Base-by-base conservation (phyloP, 129 eudicot species). In the Rutidosis leptorrhynchoides region DNA sequence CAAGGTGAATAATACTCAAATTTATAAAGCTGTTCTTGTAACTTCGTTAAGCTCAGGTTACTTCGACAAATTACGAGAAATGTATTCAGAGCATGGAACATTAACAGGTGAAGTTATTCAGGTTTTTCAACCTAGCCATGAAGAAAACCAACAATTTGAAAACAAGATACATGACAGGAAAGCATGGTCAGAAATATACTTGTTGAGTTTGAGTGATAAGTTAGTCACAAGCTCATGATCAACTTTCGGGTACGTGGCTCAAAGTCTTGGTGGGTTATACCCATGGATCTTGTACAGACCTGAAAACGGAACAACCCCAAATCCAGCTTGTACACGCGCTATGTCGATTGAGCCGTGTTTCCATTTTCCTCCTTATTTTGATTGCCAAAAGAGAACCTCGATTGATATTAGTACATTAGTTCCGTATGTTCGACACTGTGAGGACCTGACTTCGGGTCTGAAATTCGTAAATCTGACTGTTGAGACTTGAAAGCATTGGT, bases 161-260 rank as follows among this genome's bases (percentile, higher is more conserved):
- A 88, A 85, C 64, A 69, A 58, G 49, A 75, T 49, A 79, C 96
- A 88, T 67, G 68, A 88, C 61, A 71, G 75, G 57, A 88, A 88
- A 74, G 96, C 96, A 16, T 88, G 82, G 96, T 88, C 96, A 19
- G 96, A 88, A 49, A 88, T 88, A 86, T 88, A 88, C 55, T 52
- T 88, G 23, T 71, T 88, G 60, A 82, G 96, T 71, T 59, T 88
- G 42, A 75, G 74, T 0, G 92, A 88, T 78, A 85, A 82, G 59
- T 42, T 87, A 72, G 83, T 87, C 40, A 84, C 95, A 23, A 87
- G 95, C 64, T 84, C 90, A 58, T 85, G 89, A 89, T 88, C 96
- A 0, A 88, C 96, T 52, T 88, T 88, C 22, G 96, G 96, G 14
- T 88, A 88, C 26, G 96, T 88, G 58, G 96, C 92, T 74, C 91